phyloP scores from a whole-genome alignment of 2,329 filamentous ascomycete species.

The Nannizziopsis barbatae region DNA sequence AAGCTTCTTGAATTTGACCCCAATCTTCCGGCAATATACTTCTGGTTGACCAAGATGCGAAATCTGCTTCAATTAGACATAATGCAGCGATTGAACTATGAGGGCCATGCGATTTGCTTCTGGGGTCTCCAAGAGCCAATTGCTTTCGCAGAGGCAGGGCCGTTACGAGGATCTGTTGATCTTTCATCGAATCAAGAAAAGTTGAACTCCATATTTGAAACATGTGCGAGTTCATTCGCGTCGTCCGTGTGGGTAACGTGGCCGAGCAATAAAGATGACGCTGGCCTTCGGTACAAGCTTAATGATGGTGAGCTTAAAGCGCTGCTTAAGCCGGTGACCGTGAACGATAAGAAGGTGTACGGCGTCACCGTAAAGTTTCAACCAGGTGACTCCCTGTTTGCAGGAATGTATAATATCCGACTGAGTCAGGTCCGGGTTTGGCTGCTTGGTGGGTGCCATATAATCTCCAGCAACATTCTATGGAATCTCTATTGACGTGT shows the following conservation, averaged over 20 bases:
- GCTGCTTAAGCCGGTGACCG: neutral
- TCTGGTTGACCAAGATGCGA: constrained; percentile 1
- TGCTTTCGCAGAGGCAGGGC: neutral
- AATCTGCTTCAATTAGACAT: neutral
- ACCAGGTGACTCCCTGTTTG: neutral
- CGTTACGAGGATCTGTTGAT: neutral
- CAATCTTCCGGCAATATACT: constrained; percentile 2
- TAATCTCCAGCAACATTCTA: too few species aligned
- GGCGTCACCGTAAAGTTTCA: neutral
- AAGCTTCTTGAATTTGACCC: neutral
- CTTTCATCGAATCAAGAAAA: neutral
- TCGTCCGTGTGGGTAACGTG: too few species aligned
- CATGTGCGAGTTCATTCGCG: too few species aligned
- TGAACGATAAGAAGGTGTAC: neutral
- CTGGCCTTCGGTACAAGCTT: neutral
- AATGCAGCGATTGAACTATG: neutral
- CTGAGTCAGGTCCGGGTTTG: constrained; percentile 1
- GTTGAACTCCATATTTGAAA: too few species aligned
- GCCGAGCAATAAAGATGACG: too few species aligned
- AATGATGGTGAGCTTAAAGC: neutral
- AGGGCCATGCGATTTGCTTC: neutral
- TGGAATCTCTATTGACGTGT: too few species aligned
- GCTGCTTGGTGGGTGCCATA: neutral
- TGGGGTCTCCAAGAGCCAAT: constrained; percentile 1
- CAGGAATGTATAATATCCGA: neutral